Conservation (phyloP, 2,329 filamentous ascomycete species). For the Alternaria gaisen region DNA sequence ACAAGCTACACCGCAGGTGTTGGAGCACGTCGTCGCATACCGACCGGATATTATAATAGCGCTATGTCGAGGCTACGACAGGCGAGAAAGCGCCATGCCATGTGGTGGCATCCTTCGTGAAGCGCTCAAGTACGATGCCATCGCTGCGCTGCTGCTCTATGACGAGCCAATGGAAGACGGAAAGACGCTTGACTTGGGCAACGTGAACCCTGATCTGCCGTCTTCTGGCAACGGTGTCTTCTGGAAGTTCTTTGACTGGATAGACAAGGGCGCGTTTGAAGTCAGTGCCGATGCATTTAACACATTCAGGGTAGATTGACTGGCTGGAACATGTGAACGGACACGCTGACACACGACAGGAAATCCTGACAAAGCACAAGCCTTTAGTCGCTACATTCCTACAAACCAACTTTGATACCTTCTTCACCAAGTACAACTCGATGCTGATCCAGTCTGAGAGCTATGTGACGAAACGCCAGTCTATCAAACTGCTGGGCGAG, state of each 20-base stretch:
- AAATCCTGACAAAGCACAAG: conserved; percentile 94
- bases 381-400: conserved; percentile 88
- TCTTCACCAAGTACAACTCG: conserved; percentile 91
- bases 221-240: conserved; percentile 87
- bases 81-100: conserved; percentile 89
- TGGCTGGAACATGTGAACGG: neutral
- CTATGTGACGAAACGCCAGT: conserved; percentile 98
- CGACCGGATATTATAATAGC: conserved; percentile 87
- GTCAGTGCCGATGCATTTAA: conserved; percentile 97
- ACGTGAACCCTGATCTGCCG: conserved; percentile 77
- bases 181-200: conserved; percentile 76
- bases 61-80: conserved; percentile 87
- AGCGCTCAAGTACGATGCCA: conserved; percentile 88
- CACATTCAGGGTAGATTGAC: conserved; percentile 78
- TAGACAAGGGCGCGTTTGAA: conserved; percentile 95
- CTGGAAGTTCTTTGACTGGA: conserved; percentile 97
- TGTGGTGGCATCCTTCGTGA: conserved; percentile 91
- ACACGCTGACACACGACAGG: conserved; percentile 62
- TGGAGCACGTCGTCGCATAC: conserved; percentile 87
- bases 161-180: conserved; percentile 81
- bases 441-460: conserved; percentile 89
- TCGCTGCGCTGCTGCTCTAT: conserved; percentile 90
- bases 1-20: conserved; percentile 78
- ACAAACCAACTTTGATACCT: conserved; percentile 87
- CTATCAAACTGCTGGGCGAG: conserved; percentile 95